A percentile compares a stretch with the other conserved stretches of the same genome.
Conservation (phyloP, 2,329 filamentous ascomycete species). For the Claviceps digitariae region DNA sequence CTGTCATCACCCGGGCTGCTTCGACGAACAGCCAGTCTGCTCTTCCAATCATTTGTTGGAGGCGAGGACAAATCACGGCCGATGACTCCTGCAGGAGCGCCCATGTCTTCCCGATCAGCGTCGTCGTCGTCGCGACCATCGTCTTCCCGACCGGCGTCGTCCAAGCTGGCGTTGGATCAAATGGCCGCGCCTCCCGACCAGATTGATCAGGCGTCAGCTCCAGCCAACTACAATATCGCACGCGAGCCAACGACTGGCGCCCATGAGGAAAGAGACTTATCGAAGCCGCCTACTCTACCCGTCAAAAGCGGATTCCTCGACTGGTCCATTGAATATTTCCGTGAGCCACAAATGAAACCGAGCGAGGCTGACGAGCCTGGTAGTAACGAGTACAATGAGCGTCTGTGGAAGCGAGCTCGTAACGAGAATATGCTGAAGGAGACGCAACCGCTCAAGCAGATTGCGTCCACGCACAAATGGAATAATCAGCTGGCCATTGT, state of each 20-base stretch:
- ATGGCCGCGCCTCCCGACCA: constrained; percentile 53
- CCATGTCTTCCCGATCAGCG: constrained; percentile 16
- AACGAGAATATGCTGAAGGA: constrained; percentile 88
- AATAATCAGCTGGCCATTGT: constrained; percentile 70
- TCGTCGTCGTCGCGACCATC: constrained; percentile 12
- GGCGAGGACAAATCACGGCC: constrained; percentile 30
- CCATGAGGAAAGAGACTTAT: constrained; percentile 50
- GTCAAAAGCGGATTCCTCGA: constrained; percentile 75
- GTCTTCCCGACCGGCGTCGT: constrained; percentile 17
- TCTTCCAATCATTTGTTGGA: constrained; percentile 45
- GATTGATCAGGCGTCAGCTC: constrained; percentile 51
- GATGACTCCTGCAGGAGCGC: constrained; percentile 17
- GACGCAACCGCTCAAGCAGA: constrained; percentile 85
- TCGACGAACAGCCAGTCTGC: constrained; percentile 48
- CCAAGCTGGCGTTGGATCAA: constrained; percentile 28
- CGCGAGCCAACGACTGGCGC: constrained; percentile 67
- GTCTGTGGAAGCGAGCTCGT: constrained; percentile 80
- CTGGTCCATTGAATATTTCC: constrained; percentile 96
- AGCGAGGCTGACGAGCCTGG: constrained; percentile 93
- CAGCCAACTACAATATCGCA: constrained; percentile 61
- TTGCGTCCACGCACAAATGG: constrained; percentile 77
- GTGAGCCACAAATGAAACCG: constrained; percentile 94
- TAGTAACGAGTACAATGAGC: constrained; percentile 89
- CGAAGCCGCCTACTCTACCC: constrained; percentile 52
- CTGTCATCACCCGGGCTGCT: constrained; percentile 43